Evolutionary conservation across 805 yeast genomes (phyloP), one percentile per base, ranked within the genome.

Genomic region (Lipomyces yamanashiensis): DNA sequence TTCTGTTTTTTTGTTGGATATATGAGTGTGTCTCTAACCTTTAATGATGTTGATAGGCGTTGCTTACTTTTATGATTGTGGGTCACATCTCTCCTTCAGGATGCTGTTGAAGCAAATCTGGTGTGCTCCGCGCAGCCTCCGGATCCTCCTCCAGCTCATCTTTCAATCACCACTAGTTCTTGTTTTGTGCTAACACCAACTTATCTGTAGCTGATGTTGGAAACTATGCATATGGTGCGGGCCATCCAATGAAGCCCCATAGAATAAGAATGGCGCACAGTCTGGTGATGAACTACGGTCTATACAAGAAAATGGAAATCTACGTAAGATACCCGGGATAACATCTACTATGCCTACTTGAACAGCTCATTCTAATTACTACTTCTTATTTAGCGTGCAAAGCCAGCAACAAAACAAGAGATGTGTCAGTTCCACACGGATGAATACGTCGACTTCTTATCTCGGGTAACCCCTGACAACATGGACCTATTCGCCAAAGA

Each of bases 191-290:
- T 13, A 36, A 12, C 7, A 43, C 50, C n/a, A 21, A 23, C 10
- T 53, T 28, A 13, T 7, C 7, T 13, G 33, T 54, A 71, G 81
- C 97, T 36, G 99, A 93, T 75, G 97, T 95, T 54, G 98, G 98
- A 41, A 95, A 95, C 79, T 93, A 93, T 77, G 96, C 98, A 51
- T 95, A 95, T 75, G 98, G 98, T 62, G 95, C 97, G 4, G 97
- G 97, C 36, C 99, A 95, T 77, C 98, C 98, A 47, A 95, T 95
- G 99, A 95, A 95, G 75, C 99, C 99, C 28, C 98, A 93, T 76
- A 86, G 99, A 74, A 92, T 95, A 79, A 88, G 98, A 85, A 92
- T 95, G 96, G 96, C 98, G 7, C 98, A 95, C 76, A 90, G 96
- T 48, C 82, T 95, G 72, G 90, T 95, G 69, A 93, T 95, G 96